Conservation (phyloP, 768 basidiomycete genomes). For the Xerocomus spinulosus region DNA sequence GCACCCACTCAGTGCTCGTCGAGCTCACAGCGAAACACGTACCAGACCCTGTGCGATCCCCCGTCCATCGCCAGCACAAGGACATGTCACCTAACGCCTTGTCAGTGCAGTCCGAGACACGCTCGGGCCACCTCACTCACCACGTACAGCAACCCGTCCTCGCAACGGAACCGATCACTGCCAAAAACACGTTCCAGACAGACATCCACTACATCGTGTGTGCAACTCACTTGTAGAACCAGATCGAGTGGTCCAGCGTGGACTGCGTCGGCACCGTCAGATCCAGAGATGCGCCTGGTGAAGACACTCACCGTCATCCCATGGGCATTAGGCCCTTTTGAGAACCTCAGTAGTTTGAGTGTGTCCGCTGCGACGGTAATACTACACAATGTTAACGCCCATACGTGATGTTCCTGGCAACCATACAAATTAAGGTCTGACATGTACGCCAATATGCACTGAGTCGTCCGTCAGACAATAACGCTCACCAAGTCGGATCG, state of each 20-base stretch:
- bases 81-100: slow-evolving; percentile 52
- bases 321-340: slow-evolving; percentile 46
- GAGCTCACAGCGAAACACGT: slow-evolving; percentile 22
- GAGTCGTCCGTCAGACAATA: slow-evolving; percentile 2
- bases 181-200: slow-evolving; percentile 1
- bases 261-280: slow-evolving; percentile 32
- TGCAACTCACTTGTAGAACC: slow-evolving; percentile 63
- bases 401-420: background rate
- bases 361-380: slow-evolving; percentile 51
- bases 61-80: slow-evolving; percentile 60
- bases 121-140: slow-evolving; percentile 36
- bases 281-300: background rate
- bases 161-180: slow-evolving; percentile 72
- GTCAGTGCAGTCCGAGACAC: background rate
- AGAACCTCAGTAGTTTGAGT: slow-evolving; percentile 48
- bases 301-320: slow-evolving; percentile 56
- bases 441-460: slow-evolving; percentile 78
- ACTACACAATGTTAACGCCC: slow-evolving; percentile 34
- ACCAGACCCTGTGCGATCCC: slow-evolving; percentile 70
- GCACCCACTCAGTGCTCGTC: slow-evolving; percentile 9
- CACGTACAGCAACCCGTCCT: slow-evolving; percentile 77
- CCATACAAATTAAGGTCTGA: slow-evolving; percentile 77
- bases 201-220: background rate
- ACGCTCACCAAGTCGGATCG: background rate
- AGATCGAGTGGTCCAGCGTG: slow-evolving; percentile 74